phyloP scores from a whole-genome alignment of 257 asterid genomes.

The Nicotiana tabacum region DNA sequence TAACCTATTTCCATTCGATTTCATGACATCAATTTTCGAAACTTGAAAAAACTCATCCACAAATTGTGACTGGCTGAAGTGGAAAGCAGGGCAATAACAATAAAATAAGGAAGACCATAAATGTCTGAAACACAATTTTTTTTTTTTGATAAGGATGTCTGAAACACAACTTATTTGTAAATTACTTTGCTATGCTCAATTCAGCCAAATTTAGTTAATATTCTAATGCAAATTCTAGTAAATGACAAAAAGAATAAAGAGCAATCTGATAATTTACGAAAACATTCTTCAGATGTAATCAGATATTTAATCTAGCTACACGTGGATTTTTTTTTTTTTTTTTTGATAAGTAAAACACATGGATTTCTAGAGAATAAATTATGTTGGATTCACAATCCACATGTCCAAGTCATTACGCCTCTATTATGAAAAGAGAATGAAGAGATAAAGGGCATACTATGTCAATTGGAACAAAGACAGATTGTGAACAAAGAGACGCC shows the following conservation, averaged over 20 bases:
- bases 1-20: conserved; percentile 57
- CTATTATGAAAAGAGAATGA: background rate
- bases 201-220: background rate
- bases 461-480: conserved; percentile 83
- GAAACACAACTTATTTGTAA: background rate
- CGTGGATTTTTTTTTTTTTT: background rate
- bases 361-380: background rate
- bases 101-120: background rate
- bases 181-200: background rate
- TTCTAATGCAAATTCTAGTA: background rate
- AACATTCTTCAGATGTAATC: background rate
- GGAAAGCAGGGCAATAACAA: background rate
- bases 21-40: conserved; percentile 9
- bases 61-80: background rate
- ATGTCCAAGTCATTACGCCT: background rate
- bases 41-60: background rate
- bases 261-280: conserved; percentile 1
- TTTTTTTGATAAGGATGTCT: background rate
- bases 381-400: background rate
- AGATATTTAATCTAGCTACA: background rate
- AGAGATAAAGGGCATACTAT: conserved; percentile 51
- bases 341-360: too few relatives aligned
- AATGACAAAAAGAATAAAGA: background rate
- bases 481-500: conserved; percentile 81
- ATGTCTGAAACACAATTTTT: background rate